phyloP scores from a whole-genome alignment of 345 rosid species.

The Sisymbrium irio region DNA sequence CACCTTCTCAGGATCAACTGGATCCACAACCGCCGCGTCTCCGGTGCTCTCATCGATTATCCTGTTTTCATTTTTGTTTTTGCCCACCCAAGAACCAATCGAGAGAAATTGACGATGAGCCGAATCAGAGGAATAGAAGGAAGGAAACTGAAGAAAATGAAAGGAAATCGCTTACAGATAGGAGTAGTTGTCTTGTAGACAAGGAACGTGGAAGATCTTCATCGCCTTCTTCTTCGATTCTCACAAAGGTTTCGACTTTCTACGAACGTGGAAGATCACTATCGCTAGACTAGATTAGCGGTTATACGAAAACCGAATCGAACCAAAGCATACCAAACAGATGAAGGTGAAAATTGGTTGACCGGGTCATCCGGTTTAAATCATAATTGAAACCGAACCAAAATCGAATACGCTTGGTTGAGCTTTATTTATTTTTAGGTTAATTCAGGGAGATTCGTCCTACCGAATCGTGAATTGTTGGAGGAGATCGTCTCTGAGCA shows the following conservation, averaged over 20 bases:
- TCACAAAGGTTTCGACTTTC: no score
- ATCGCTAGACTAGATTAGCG: neutral
- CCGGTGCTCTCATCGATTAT: conserved; percentile 72
- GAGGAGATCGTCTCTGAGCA: neutral
- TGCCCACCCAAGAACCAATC: neutral
- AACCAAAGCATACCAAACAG: neutral
- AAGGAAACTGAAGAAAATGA: neutral
- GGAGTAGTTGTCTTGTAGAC: conserved; percentile 88
- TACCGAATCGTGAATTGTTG: conserved; percentile 1
- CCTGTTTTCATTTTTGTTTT: no score
- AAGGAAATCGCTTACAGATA: conserved; percentile 50
- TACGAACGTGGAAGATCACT: no score
- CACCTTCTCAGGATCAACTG: conserved; percentile 78
- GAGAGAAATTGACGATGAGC: neutral
- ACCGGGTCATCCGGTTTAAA: neutral
- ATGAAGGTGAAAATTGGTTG: neutral
- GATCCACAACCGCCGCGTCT: conserved; percentile 96
- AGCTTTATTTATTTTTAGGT: neutral
- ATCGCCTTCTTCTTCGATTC: conserved; percentile 36
- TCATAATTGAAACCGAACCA: no score
- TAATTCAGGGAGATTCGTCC: conserved; percentile 3
- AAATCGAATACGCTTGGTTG: neutral
- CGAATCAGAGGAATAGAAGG: neutral
- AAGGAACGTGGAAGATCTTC: conserved; percentile 67
- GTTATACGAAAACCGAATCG: neutral